Base-by-base conservation (phyloP, 352 stramenopile species). In the Pseudoperonospora humuli region DNA sequence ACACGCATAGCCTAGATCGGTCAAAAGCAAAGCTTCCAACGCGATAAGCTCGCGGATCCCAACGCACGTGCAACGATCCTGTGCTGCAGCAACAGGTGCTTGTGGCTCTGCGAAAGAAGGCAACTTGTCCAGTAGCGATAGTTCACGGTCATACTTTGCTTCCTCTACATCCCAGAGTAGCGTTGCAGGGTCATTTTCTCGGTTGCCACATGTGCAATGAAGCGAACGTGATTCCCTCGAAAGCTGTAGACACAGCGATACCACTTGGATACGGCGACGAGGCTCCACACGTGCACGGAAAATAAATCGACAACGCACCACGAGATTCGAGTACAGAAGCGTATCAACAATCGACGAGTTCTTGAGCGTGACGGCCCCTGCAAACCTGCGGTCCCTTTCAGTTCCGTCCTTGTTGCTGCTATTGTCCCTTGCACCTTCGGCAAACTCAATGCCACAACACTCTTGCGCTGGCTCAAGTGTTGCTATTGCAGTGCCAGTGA, bases 301-400 rank as follows among this genome's bases (percentile, higher is more conserved):
- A 47, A 91, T 87, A 45, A 88, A 91, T 1, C 79, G 74, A 45
- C 70, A 71, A 11, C 79, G 75, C 18, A 85, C 79, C 14, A 91
- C 76, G 18, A 91, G 40, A 52, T 88, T 87, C 61, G 62, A 83
- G 44, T 91, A 86, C 36, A 91, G 48, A 19, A 91, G 53, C 5
- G 73, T 72, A 26, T 91, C 79, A 9, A 91, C 72, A 34, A 91
- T 82, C 1, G 72, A 79, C 5, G 70, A 84, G 38, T 86, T 75
- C 26, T 58, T 64, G 17, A 73, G 51, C 9, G 53, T 20, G 39
- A 39, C 23, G 52, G 31, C 27, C 47, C 23, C 18, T 29, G 33
- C 33, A 28, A 44, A 51, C 11, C 29, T 42, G 3, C 42, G 17
- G 15, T 32, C 48, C 36, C 47, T 46, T 38, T 32, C 39, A 34